phyloP scores from a whole-genome alignment of 2,329 filamentous ascomycete species.

The Colletotrichum lentis region DNA sequence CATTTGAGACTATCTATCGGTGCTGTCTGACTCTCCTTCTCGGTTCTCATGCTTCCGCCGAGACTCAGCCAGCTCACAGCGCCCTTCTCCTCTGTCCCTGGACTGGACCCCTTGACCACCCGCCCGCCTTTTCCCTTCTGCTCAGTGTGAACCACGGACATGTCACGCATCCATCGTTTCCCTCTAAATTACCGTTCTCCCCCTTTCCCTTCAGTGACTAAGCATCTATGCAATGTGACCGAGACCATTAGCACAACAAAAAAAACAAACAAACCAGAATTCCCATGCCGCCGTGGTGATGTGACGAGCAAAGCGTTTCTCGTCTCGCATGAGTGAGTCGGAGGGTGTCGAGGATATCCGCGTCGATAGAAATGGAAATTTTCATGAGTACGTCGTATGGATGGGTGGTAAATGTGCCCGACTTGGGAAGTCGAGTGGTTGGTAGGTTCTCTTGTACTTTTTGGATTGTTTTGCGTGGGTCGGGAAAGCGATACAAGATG shows the following conservation, averaged over 20 bases:
- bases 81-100: slow-evolving; percentile 3
- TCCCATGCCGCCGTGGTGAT: slow-evolving; percentile 31
- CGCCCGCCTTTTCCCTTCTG: slow-evolving; percentile 7
- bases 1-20: slow-evolving; percentile 37
- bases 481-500: neutral
- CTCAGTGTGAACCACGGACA: slow-evolving; percentile 21
- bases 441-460: neutral
- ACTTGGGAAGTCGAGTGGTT: slow-evolving; percentile 6
- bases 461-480: neutral
- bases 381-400: slow-evolving; percentile 32
- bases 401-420: slow-evolving; percentile 13
- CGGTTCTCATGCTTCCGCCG: slow-evolving; percentile 11
- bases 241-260: slow-evolving; percentile 36
- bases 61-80: slow-evolving; percentile 12
- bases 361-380: slow-evolving; percentile 31
- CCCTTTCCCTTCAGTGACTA: slow-evolving; percentile 29
- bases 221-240: slow-evolving; percentile 37
- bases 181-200: slow-evolving; percentile 35
- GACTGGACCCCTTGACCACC: neutral
- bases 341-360: slow-evolving; percentile 36
- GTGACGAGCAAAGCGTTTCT: slow-evolving; percentile 36
- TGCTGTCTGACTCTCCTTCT: slow-evolving; percentile 27
- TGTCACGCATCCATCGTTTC: slow-evolving; percentile 26
- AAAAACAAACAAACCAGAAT: neutral
- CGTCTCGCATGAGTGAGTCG: slow-evolving; percentile 28